Evolutionary conservation across 305 asterid species (phyloP), one percentile per base, ranked within the genome.

Genomic region (Solanum hybrid): DNA sequence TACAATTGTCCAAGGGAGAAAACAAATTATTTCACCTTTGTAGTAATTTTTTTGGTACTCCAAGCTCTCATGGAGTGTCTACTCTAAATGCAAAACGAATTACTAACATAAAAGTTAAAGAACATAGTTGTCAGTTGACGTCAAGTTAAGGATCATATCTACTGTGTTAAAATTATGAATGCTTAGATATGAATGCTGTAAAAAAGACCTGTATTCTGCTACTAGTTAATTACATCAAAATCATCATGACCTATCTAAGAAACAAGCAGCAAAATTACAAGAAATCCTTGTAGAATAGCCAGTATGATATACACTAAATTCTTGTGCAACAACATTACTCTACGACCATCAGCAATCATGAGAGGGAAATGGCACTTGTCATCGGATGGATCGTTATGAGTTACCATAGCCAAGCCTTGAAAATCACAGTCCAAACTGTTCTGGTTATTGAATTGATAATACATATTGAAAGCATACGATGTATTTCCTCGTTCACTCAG

Each of bases 381-480:
- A 3, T 94, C 98, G 0, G 98, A 97, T n/a, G 98, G 98, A 91
- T 97, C 99, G 37, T 91, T 93, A 15, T 94, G 91, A 2, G 98
- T 96, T 85, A 95, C 71, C 90, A 89, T 64, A 1, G 92, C 98
- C 93, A 96, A 88, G n/a, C 98, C 98, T 1, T 95, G 90, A 79
- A 97, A 97, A 64, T 96, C 98, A 17, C 99, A 96, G 38, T 95
- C 98, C 98, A 97, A 94, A 4, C 89, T 93, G 8, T 97, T 93
- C 93, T 97, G 99, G 29, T 91, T 87, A 91, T 94, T 96, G 86
- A 94, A 75, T 89, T 97, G 98, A 89, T 94, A 97, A 89, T 97
- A 97, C 99, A 96, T 97, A 29, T 97, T 97, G 89, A 97, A 97
- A 1, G 99, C 98, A 81, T 96, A 97, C 1, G 99, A 97, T 17